A percentile compares a stretch with the other conserved stretches of the same genome.
Conservation (phyloP, 164 flowering plant species). For the Aristolochia californica region DNA sequence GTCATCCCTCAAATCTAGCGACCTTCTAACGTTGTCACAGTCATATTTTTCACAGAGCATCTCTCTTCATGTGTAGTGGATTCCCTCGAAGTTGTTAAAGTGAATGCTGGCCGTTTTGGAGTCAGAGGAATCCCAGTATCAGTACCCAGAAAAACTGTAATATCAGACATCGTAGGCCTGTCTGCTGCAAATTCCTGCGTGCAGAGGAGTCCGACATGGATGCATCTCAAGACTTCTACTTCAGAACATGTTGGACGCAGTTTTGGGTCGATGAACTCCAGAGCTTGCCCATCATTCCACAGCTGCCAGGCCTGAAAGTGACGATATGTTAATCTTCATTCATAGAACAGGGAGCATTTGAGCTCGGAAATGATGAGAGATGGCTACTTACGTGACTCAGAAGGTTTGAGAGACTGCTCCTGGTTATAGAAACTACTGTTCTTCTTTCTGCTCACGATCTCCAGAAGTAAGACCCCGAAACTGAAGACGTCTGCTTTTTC, state of each 20-base stretch:
- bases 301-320: neutral
- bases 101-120: neutral
- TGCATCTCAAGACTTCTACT: neutral
- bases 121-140: neutral
- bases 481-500: constrained; percentile 12
- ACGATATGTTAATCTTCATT: neutral
- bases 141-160: neutral
- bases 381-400: constrained; percentile 4
- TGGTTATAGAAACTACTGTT: constrained; percentile 6
- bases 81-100: too few species aligned
- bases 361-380: neutral
- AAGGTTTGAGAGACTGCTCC: constrained; percentile 2
- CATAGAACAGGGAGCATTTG: neutral
- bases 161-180: neutral
- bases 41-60: too few species aligned
- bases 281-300: neutral
- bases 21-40: too few species aligned
- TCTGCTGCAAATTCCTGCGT: neutral
- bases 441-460: constrained; percentile 38
- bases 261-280: neutral
- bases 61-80: too few species aligned
- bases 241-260: neutral
- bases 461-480: constrained; percentile 42
- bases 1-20: too few species aligned
- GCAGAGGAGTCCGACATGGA: neutral